A percentile compares a stretch with the other conserved stretches of the same genome.
Conservation (phyloP, 192 early-diverging fungal species). For the Thoreauomyces humboldtii region DNA sequence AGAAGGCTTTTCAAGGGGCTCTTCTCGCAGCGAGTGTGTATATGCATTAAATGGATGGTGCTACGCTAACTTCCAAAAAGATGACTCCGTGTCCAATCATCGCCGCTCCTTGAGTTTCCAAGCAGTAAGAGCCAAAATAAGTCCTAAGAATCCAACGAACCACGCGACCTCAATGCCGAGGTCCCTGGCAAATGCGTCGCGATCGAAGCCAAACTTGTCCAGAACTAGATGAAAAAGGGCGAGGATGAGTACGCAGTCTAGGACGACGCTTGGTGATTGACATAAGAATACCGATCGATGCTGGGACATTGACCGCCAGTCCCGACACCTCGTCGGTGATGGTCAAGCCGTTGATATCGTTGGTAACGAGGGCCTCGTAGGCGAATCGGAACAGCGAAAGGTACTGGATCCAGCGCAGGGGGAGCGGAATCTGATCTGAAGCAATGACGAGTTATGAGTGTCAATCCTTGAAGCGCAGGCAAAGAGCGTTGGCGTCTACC, state of each 20-base stretch:
- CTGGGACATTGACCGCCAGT: constrained; percentile 31
- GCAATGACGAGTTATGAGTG: no score
- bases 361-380: constrained; percentile 71
- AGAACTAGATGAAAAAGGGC: constrained; percentile 22
- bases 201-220: constrained; percentile 46
- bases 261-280: no score
- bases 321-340: constrained; percentile 42
- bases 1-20: no score
- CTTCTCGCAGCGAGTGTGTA: no score
- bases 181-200: constrained; percentile 34
- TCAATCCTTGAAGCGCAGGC: no score
- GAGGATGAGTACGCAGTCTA: constrained; percentile 33
- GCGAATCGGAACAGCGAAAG: constrained; percentile 71
- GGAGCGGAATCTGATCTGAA: constrained; percentile 49
- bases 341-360: constrained; percentile 42
- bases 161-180: constrained; percentile 33
- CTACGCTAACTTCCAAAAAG: no score
- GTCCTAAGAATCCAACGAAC: constrained; percentile 29
- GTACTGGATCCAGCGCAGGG: constrained; percentile 67
- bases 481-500: no score
- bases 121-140: constrained; percentile 20
- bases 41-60: no score
- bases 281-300: constrained; percentile 20
- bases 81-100: no score
- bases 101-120: constrained; percentile 15